These are phyloP conservation scores for Diutina sp. DNA, from an alignment of 1,139 yeast genomes.

Conservation along the genomic window DNA sequence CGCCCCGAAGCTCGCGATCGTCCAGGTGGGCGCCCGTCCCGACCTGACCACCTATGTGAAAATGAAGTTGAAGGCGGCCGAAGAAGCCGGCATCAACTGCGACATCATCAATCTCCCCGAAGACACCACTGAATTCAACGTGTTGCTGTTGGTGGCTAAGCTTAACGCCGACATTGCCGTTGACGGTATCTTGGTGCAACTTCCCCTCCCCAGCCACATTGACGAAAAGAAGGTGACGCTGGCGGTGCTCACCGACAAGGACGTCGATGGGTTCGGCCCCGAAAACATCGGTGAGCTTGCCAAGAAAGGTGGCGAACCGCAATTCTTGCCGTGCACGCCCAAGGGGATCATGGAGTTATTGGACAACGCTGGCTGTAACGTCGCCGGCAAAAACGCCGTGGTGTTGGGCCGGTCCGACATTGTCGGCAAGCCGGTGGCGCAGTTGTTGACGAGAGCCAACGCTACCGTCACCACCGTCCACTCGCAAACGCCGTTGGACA, in stretches of 20 bases:
- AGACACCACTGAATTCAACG: conserved; percentile 39
- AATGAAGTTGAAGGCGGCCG: conserved; percentile 89
- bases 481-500: conserved; percentile 46
- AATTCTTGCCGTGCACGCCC: conserved; percentile 91
- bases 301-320: conserved; percentile 78
- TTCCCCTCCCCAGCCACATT: conserved; percentile 78
- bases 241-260: conserved; percentile 68
- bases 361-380: conserved; percentile 42
- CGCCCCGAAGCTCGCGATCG: conserved; percentile 66
- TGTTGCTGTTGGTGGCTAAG: conserved; percentile 43
- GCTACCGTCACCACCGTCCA: conserved; percentile 85
- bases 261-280: conserved; percentile 94
- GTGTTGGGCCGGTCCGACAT: conserved; percentile 94
- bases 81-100: conserved; percentile 70
- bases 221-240: conserved; percentile 70
- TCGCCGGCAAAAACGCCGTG: conserved; percentile 68
- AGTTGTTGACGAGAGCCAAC: conserved; percentile 61
- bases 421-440: conserved; percentile 90
- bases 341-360: conserved; percentile 81
- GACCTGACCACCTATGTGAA: conserved; percentile 92
- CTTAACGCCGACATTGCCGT: conserved; percentile 59
- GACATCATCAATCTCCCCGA: conserved; percentile 58
- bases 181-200: conserved; percentile 84
- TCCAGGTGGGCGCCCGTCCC: conserved; percentile 84
- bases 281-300: conserved; percentile 84